Conservation (phyloP, 2,329 filamentous ascomycete genomes). For the Diaporthe ampelina region DNA sequence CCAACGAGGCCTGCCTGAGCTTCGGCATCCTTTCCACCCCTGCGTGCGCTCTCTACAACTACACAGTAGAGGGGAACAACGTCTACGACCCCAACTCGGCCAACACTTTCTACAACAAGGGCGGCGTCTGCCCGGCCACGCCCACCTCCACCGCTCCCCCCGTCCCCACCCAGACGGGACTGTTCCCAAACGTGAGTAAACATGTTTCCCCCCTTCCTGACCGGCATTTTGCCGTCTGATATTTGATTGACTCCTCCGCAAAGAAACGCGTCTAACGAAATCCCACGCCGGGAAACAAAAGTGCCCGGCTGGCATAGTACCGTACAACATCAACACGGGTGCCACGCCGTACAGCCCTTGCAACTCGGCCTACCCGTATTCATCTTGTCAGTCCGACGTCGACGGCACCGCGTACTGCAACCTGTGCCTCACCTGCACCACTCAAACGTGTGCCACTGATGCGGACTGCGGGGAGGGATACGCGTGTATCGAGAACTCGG, state of each 20-base stretch:
- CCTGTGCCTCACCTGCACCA: conserved; percentile 33
- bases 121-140: conserved; percentile 37
- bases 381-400: conserved; percentile 36
- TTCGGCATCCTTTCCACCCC: conserved; percentile 34
- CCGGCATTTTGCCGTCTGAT: not conserved
- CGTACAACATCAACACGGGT: conserved; percentile 35
- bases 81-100: conserved; percentile 30
- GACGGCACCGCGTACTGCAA: conserved; percentile 40
- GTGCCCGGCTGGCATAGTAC: conserved; percentile 39
- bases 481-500: conserved; percentile 40
- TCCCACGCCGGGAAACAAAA: not conserved
- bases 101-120: conserved; percentile 40
- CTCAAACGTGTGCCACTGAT: conserved; percentile 33
- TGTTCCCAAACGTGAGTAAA: conserved; percentile 37
- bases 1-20: conserved; percentile 39
- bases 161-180: conserved; percentile 39
- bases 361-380: conserved; percentile 35
- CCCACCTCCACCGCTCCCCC: conserved; percentile 27
- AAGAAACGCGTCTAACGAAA: not conserved
- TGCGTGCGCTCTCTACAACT: conserved; percentile 39
- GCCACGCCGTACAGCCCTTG: conserved; percentile 39
- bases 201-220: not conserved
- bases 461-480: conserved; percentile 36
- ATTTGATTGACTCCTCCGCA: not conserved
- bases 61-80: conserved; percentile 39